A percentile compares a stretch with the other conserved stretches of the same genome.
Evolutionary conservation across 768 basidiomycete genomes (phyloP).

Genomic region (Lentinula lateritia): DNA sequence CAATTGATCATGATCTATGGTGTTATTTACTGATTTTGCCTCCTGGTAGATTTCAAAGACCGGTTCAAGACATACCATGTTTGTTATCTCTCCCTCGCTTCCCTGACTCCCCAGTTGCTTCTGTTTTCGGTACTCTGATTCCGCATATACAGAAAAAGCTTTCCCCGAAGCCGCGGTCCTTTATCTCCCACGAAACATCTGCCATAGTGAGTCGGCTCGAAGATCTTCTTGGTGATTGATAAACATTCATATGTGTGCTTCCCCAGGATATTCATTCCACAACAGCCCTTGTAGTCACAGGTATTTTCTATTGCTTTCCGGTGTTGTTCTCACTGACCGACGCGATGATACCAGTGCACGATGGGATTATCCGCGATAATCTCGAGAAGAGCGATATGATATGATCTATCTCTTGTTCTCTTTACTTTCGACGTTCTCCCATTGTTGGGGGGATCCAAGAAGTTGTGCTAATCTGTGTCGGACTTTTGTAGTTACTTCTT

Average conservation of each 20-base stretch:
- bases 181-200: slow-evolving; percentile 67
- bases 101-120: background rate
- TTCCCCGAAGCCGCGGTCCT: slow-evolving; percentile 52
- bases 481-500: too few relatives aligned
- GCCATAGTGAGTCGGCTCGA: slow-evolving; percentile 47
- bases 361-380: slow-evolving; percentile 6
- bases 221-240: too few relatives aligned
- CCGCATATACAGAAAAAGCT: slow-evolving; percentile 37
- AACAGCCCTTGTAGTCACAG: slow-evolving; percentile 4
- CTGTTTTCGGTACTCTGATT: background rate
- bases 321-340: background rate
- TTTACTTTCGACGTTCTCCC: too few relatives aligned
- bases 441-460: too few relatives aligned
- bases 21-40: background rate
- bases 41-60: slow-evolving; percentile 55
- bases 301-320: background rate
- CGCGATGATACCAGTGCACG: background rate
- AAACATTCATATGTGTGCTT: background rate
- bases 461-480: too few relatives aligned
- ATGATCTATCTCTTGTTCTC: slow-evolving; percentile 10
- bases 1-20: background rate
- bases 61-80: slow-evolving; percentile 63
- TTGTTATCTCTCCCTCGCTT: slow-evolving; percentile 15
- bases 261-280: slow-evolving; percentile 5
- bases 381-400: slow-evolving; percentile 6